Evolutionary conservation across 331 rosid genomes (phyloP), one percentile per base, ranked within the genome.

Genomic region (Prunus yedoensis): DNA sequence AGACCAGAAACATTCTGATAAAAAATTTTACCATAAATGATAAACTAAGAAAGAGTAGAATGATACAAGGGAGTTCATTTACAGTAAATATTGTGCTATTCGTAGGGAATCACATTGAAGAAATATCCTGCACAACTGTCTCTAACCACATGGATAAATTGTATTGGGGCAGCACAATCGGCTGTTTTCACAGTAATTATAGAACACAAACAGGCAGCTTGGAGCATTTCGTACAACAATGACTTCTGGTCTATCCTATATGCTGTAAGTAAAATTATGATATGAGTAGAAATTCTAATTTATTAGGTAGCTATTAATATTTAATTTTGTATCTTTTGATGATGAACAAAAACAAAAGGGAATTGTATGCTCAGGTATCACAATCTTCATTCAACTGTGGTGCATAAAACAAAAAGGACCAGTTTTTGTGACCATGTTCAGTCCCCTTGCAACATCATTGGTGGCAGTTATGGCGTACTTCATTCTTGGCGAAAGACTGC

Each of bases 41-140:
- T 10, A 5, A 52, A 32, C 60, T 53, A 52, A n/a, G 53, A 43
- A 8, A 68, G 23, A 27, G 46, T 46, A 46, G 15, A 16, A 17
- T 49, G 43, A 13, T 35, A 25, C 16, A 70, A 70, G 74, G 32
- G 49, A 30, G 10, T 69, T 69, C 74, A 27, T 23, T 35, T 71
- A 58, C 65, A 20, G 64, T n/a, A 69, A 53, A 5, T n/a, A 56
- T 54, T 53, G 35, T 54, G 14, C 65, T 35, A 46, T 8, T 11
- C 1, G 73, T 45, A 75, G 79, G 79, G 28, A 21, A 50, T 75
- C 27, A 75, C 79, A 52, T 17, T 75, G 65, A 75, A 75, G 65
- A 75, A 53, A 65, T 75, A 65, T 38, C 79, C 79, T 64, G 79
- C 73, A 35, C 79, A 52, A 38, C 51, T 65, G 13, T 75, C 73